These are phyloP conservation scores for Aspergillus fijiensis DNA, from an alignment of 2,329 filamentous ascomycete species.

Conservation along the genomic window DNA sequence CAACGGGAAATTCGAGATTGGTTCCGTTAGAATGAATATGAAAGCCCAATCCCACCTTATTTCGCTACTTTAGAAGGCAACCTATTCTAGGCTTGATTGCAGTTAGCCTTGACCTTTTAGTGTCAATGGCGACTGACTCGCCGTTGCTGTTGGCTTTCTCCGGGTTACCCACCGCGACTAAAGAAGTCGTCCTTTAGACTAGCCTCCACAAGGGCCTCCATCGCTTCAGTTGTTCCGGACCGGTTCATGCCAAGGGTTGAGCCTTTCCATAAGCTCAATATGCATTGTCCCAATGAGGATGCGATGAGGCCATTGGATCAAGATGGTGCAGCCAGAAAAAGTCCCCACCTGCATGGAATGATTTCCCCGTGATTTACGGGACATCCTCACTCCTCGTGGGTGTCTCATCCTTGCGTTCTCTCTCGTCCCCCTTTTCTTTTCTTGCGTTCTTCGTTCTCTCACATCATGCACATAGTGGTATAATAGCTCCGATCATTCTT, in stretches of 20 bases:
- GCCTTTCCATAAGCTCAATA: background rate
- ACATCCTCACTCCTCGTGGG: background rate
- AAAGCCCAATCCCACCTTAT: no score
- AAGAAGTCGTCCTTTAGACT: background rate
- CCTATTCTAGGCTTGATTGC: background rate
- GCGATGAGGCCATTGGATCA: background rate
- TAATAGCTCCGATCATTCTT: background rate
- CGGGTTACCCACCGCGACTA: background rate
- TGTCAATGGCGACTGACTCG: background rate
- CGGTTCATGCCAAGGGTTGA: background rate
- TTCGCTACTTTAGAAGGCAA: background rate
- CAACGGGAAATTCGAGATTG: background rate
- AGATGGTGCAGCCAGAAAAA: background rate
- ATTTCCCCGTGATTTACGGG: background rate
- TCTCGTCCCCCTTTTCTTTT: background rate
- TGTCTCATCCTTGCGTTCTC: background rate
- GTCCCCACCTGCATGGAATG: background rate
- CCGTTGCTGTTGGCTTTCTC: background rate
- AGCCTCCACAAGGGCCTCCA: background rate
- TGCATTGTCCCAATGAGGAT: constrained; percentile 2
- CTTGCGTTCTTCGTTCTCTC: background rate
- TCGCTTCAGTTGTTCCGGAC: background rate
- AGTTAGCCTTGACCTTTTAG: background rate
- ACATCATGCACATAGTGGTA: background rate
- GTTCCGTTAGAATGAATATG: background rate